phyloP scores from a whole-genome alignment of 192 early-diverging fungal species.

The Coemansia sp. region DNA sequence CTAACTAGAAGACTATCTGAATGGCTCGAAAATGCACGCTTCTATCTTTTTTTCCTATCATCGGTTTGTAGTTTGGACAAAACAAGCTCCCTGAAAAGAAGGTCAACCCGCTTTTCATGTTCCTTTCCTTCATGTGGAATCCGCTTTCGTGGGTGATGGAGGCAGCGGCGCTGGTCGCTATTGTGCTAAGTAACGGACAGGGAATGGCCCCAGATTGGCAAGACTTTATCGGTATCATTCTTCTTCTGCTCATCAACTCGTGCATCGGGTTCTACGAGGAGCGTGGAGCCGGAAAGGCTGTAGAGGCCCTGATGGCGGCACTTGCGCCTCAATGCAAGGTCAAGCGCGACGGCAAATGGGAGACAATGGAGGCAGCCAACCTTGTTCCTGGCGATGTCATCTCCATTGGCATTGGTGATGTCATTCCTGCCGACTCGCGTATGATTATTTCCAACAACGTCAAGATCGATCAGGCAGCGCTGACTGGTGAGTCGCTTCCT shows the following conservation, averaged over 20 bases:
- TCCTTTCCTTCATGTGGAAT: conserved; percentile 85
- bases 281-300: conserved; percentile 84
- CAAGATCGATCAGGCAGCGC: conserved; percentile 70
- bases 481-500: conserved; percentile 76
- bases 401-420: conserved; percentile 81
- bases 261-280: conserved; percentile 89
- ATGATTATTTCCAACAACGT: conserved; percentile 69
- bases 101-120: conserved; percentile 80
- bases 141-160: conserved; percentile 84
- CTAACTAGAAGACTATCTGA: neutral
- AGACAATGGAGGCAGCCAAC: conserved; percentile 69
- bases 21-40: neutral
- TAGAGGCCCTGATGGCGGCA: conserved; percentile 93
- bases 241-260: conserved; percentile 82
- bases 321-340: conserved; percentile 86
- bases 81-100: conserved; percentile 76
- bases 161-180: conserved; percentile 82
- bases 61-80: conserved; percentile 61
- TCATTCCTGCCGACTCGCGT: conserved; percentile 85
- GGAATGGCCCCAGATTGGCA: conserved; percentile 74
- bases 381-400: conserved; percentile 93
- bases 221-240: conserved; percentile 81
- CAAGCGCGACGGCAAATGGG: conserved; percentile 82
- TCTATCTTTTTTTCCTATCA: neutral
- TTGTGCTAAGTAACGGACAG: conserved; percentile 71